A percentile compares a stretch with the other conserved stretches of the same genome.
These are phyloP conservation scores for Yamadazyma dushanensis DNA, from an alignment of 1,139 yeast species.

Conservation along the genomic window DNA sequence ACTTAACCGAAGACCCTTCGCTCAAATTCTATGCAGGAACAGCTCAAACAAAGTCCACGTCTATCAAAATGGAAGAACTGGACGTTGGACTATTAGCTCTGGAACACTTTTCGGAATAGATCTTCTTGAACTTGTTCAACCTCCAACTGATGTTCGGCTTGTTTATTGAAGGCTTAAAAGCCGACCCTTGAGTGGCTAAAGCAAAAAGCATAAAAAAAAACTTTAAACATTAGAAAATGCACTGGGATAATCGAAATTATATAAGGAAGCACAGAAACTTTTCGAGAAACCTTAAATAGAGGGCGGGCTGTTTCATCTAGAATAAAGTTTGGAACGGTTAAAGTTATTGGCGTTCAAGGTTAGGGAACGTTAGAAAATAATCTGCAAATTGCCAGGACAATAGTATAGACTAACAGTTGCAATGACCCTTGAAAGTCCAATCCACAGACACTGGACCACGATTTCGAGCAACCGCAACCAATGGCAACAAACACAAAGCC, in stretches of 20 bases:
- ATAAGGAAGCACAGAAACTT: not conserved
- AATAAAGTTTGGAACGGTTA: no score
- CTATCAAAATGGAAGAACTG: not conserved
- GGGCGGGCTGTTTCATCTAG: no score
- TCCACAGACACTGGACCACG: no score
- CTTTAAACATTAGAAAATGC: not conserved
- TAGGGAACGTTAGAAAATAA: no score
- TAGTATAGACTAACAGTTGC: no score
- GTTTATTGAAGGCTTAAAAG: slow-evolving; percentile 39
- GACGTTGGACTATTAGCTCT: slow-evolving; percentile 6
- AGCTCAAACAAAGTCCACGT: not conserved
- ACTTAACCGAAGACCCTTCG: not conserved
- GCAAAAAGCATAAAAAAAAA: slow-evolving; percentile 31
- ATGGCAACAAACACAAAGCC: no score
- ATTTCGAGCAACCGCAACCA: no score
- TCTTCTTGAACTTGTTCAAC: slow-evolving; percentile 34
- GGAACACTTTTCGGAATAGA: slow-evolving; percentile 19
- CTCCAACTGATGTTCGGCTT: slow-evolving; percentile 39
- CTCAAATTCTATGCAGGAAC: no score
- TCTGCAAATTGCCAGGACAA: no score
- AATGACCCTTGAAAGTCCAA: no score
- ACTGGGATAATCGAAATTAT: not conserved
- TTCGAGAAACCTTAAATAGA: no score
- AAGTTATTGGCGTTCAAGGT: no score
- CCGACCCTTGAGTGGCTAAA: slow-evolving; percentile 41